Evolutionary conservation across 1,284 basidiomycete species (phyloP), one percentile per base, ranked within the genome.

Genomic region (Trichosporon asahii): DNA sequence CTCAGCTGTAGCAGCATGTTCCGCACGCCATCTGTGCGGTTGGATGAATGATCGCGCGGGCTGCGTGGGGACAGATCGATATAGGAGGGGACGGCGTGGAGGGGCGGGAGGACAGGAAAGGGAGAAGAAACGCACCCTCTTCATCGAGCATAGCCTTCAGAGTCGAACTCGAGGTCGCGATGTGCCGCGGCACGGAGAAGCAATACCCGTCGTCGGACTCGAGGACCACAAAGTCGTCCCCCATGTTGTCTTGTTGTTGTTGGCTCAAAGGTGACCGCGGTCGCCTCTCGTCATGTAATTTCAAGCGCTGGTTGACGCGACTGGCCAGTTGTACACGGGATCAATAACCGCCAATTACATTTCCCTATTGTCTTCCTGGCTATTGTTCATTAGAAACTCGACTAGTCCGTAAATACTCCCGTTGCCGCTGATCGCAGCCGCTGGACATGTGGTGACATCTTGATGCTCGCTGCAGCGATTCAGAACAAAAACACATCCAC

Each of bases 71-170:
- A 7, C 4, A 8, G 35, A 2, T 37, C 35, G 35, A 12, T 7
- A 7, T 7, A 37, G n/a, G n/a, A 37, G 35, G 35, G 12, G 35
- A 37, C 6, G 6, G 40, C 15, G n/a, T 14, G 40, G 5, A 44
- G 15, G 7, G 3, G 40, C 35, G 15, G 40, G 2, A 2, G 15
- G 3, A 44, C 3, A n/a, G 40, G 18, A 3, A 44, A 3, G 40
- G 7, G n/a, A 44, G 40, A 44, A 18, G 40, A 12, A 44, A 44
- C 18, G 25, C 67, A 84, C 82, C 79, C 23, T 83, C 82, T 72
- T 81, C 79, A 46, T 83, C 82, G 57, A 84, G 74, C 77, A 82
- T 82, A 6, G 68, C 66, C 64, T 79, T 79, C n/a, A 85, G 75
- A 66, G 79, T 83, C 12, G 80, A 80, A 67, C 82, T 83, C 4